These are phyloP conservation scores for Neurospora sp. DNA, from an alignment of 495 filamentous ascomycete genomes.

Conservation along the genomic window DNA sequence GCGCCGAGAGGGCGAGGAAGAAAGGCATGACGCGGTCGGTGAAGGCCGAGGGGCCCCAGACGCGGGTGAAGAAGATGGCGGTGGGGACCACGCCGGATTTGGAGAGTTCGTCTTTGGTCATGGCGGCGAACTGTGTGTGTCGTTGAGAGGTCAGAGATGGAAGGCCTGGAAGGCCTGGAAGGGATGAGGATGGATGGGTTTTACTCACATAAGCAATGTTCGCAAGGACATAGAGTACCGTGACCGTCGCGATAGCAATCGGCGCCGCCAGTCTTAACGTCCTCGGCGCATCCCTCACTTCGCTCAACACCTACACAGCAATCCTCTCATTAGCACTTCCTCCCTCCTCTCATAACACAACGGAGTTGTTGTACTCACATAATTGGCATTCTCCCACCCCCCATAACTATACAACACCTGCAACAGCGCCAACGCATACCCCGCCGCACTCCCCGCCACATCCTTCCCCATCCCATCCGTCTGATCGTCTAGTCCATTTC, in stretches of 20 bases:
- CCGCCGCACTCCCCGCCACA: slow-evolving; percentile 15
- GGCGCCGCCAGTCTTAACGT: slow-evolving; percentile 51
- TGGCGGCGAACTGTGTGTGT: slow-evolving; percentile 45
- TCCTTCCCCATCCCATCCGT: neutral
- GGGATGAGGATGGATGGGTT: neutral
- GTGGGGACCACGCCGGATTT: slow-evolving; percentile 44
- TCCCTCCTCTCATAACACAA: neutral
- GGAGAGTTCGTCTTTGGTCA: slow-evolving; percentile 45
- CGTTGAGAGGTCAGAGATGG: neutral
- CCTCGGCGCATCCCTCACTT: slow-evolving; percentile 45
- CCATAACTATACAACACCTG: slow-evolving; percentile 54
- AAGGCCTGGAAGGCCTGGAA: too few relatives aligned
- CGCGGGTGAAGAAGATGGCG: slow-evolving; percentile 50
- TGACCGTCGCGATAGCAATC: slow-evolving; percentile 42
- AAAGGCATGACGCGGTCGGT: slow-evolving; percentile 43
- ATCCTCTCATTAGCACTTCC: neutral
- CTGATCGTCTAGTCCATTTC: neutral
- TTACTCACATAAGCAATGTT: slow-evolving; percentile 39
- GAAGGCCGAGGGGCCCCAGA: slow-evolving; percentile 33
- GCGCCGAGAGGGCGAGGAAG: slow-evolving; percentile 52
- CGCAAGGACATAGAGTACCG: slow-evolving; percentile 50
- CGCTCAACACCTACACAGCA: slow-evolving; percentile 30
- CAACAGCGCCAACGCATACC: slow-evolving; percentile 46
- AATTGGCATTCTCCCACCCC: slow-evolving; percentile 50
- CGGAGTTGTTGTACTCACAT: slow-evolving; percentile 24